Base-by-base conservation (phyloP, 805 yeast species). In the Yamadazyma laniorum region DNA sequence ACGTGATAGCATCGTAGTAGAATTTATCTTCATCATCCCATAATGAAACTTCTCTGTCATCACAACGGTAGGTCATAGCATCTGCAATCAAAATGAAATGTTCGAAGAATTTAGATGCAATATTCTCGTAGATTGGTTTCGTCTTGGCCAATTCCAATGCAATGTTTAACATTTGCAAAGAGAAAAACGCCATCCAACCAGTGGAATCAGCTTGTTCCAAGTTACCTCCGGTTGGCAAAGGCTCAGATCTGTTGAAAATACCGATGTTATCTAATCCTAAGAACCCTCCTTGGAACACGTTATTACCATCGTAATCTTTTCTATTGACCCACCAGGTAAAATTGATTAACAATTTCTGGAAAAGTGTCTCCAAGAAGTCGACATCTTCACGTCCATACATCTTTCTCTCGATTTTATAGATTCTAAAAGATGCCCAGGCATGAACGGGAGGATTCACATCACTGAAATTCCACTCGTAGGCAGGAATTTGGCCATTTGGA, bases 371-470 rank as follows among this genome's bases (percentile, higher is more conserved):
- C 59, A 89, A 72, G 59, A 90, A 89, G 40, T 79, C 84, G 36
- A 83, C 62, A 60, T 89, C 97, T 47, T 82, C 85, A 15, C 71
- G 65, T n/a, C 90, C 90, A 57, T 82, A 83, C 79, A 86, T 71
- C 56, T 85, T 86, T 48, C 93, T 70, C 62, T 90, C 96, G 50
- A 88, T 77, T 61, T 90, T 89, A 65, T 79, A 89, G 29, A 85
- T 85, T 51, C 97, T 74, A 59, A 80, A 89, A 11, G 90, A 81
- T 1, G 96, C 82, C 96, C 96, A 89, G 0, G 96, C 96, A 58
- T 90, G 96, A 25, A 89, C 97, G 0, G 97, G 97, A 1, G 97
- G 97, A 58, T 89, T 89, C n/a, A 90, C 95, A 60, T 89, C 97
- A 45, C 85, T 71, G 54, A 89, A 89, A 59, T 90, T 89, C 97